phyloP scores from a whole-genome alignment of 805 yeast species.

The Candida hispaniensis region DNA sequence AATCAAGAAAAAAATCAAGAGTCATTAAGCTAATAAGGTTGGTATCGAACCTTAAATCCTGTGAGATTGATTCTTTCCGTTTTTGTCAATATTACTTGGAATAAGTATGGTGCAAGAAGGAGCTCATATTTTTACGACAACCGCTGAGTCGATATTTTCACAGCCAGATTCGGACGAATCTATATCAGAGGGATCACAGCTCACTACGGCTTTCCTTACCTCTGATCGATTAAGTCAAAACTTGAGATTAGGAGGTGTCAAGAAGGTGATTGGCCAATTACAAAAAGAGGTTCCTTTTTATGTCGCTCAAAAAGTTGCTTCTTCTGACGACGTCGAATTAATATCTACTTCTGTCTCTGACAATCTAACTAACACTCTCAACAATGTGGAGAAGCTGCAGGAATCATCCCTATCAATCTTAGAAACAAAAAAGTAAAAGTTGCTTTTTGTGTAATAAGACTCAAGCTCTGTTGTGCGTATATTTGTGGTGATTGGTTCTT shows the following conservation, averaged over 20 bases:
- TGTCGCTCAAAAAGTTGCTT: conserved; percentile 5
- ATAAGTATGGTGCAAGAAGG: no score
- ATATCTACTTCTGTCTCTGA: conserved; percentile 7
- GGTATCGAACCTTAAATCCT: no score
- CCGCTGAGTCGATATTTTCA: conserved; percentile 6
- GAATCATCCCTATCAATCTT: no score
- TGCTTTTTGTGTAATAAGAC: no score
- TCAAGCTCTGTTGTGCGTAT: no score
- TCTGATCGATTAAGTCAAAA: conserved; percentile 8
- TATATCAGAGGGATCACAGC: conserved; percentile 6
- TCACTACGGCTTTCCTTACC: conserved; percentile 9
- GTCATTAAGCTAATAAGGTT: no score
- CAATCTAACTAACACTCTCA: conserved; percentile 1
- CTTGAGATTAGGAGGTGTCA: conserved; percentile 13
- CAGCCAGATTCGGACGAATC: conserved; percentile 15
- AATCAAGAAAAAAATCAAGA: conserved; percentile 11
- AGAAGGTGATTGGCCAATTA: conserved; percentile 9
- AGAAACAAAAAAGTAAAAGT: no score
- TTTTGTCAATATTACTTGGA: no score
- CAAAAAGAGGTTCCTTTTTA: background rate
- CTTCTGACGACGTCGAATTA: conserved; percentile 11
- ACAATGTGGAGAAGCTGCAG: conserved; percentile 5
- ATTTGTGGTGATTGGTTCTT: no score
- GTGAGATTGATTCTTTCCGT: no score
- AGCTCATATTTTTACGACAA: conserved; percentile 2